Percentiles rank a stretch among this genome's conserved stretches.
phyloP scores from a whole-genome alignment of 2,329 filamentous ascomycete genomes.

The Diaporthe sp. region DNA sequence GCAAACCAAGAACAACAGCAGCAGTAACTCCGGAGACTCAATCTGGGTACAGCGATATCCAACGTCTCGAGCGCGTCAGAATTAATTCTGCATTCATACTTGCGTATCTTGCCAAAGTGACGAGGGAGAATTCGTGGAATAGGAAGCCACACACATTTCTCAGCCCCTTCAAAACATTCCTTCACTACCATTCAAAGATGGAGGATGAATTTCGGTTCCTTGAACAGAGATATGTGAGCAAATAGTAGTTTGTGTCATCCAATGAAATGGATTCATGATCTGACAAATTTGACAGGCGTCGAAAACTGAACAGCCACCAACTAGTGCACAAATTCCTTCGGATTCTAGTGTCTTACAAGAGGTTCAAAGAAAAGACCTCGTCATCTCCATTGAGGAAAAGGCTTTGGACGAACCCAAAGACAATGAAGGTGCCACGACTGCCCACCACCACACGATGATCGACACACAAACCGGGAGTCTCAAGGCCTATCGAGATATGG shows the following conservation, averaged over 20 bases:
- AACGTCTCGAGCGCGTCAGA: conserved; percentile 25
- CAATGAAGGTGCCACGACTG: not conserved
- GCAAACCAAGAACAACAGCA: not conserved
- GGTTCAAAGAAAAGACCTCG: not conserved
- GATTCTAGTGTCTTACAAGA: not conserved
- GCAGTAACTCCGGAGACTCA: not conserved
- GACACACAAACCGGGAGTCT: not conserved
- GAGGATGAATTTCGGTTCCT: not conserved
- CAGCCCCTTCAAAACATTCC: conserved; percentile 31
- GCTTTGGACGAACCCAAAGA: not conserved
- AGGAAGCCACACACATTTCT: conserved; percentile 30
- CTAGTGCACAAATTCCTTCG: not conserved
- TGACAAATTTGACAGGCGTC: not conserved
- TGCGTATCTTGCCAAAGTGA: conserved; percentile 14
- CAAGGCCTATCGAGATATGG: conserved; percentile 25
- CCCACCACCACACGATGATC: not conserved
- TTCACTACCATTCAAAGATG: conserved; percentile 18
- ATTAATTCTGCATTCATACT: conserved; percentile 32
- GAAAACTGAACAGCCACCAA: not conserved
- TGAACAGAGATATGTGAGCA: not conserved
- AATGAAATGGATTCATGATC: no score
- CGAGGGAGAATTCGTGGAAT: conserved; percentile 8
- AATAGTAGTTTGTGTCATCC: no score
- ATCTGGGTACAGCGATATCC: not conserved
- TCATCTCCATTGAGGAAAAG: not conserved